Base-by-base conservation (phyloP, 495 filamentous ascomycete genomes). In the Aspergillus panamensis region DNA sequence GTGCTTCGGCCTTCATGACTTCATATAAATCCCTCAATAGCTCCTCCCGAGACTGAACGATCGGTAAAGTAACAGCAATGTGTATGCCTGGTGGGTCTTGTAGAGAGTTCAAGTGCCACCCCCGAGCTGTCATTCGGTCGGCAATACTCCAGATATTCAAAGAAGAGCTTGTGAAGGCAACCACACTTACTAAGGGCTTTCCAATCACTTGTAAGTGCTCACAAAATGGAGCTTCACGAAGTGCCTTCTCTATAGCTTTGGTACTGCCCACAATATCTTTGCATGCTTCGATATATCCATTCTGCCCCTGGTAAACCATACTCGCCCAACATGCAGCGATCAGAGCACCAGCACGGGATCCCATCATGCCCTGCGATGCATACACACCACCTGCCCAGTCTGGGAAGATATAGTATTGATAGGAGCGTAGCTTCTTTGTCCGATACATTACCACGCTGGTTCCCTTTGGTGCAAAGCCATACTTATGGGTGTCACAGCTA, bases 371-470 rank as follows among this genome's bases (percentile, higher is more conserved):
- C 0, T 92, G 92, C 9, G 90, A 96, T 51, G 89, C 94, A 69
- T 97, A 98, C 1, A 98, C 90, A 63, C 94, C 94, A 62, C 94
- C 94, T 31, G 87, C 85, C 94, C 94, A 98, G 69, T 92, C 87
- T 5, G 94, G 87, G 33, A 87, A 91, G 70, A 98, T 83, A 72
- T 96, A 97, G 79, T 98, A 98, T 68, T 97, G 94, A 69, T 96
- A 88, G 30, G 80, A 78, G 56, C 94, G 85, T 45, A 95, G 82
- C 44, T 82, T 73, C 40, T 83, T 76, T 51, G 82, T 88, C 65
- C 94, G 90, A 77, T 97, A 97, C 52, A 98, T 83, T n/a, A 96
- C 74, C 9, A 90, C 92, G 30, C 84, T 89, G 78, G 92, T 97
- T 53, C 94, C 94, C 74, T 97, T 97, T 21, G 94, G 94, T 0